Percentiles rank a stretch among this genome's conserved stretches.
Conservation (phyloP, 139 green algal genomes). For the Zygnema cylindricum region DNA sequence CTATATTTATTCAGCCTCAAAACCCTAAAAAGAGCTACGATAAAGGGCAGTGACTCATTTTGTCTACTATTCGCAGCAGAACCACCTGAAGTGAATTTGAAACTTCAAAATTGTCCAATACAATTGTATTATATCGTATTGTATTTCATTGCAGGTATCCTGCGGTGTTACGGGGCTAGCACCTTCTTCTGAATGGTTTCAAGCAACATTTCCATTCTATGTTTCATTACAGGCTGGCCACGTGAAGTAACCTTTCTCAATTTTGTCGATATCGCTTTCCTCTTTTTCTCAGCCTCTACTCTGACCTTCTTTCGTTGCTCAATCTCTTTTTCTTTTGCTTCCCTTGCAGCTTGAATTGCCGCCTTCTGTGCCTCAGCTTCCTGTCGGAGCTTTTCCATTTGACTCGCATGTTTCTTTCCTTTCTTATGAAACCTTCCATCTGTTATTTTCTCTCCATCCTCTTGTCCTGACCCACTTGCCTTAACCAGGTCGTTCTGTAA, state of each 20-base stretch:
- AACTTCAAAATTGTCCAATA: no score
- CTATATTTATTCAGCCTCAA: no score
- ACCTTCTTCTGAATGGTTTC: slow-evolving; percentile 28
- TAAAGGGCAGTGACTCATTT: no score
- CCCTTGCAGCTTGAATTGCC: neutral
- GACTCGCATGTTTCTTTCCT: neutral
- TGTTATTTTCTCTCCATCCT: no score
- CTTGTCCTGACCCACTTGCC: no score
- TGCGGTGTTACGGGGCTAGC: no score
- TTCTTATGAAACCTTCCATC: neutral
- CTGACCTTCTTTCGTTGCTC: neutral
- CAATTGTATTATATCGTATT: no score
- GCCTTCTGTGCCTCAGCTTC: slow-evolving; percentile 16
- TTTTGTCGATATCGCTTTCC: neutral
- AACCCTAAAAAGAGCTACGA: no score
- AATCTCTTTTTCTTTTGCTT: neutral
- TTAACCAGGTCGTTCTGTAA: no score
- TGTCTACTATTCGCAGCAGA: no score
- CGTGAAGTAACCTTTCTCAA: slow-evolving; percentile 40
- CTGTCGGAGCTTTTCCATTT: neutral
- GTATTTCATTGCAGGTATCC: no score
- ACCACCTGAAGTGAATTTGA: no score
- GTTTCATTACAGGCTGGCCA: slow-evolving; percentile 54
- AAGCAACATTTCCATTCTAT: slow-evolving; percentile 43
- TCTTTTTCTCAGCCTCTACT: slow-evolving; percentile 3